Percentiles rank a stretch among this genome's conserved stretches.
Conservation (phyloP, 2,329 filamentous ascomycete genomes). For the Microascus cirrosus region DNA sequence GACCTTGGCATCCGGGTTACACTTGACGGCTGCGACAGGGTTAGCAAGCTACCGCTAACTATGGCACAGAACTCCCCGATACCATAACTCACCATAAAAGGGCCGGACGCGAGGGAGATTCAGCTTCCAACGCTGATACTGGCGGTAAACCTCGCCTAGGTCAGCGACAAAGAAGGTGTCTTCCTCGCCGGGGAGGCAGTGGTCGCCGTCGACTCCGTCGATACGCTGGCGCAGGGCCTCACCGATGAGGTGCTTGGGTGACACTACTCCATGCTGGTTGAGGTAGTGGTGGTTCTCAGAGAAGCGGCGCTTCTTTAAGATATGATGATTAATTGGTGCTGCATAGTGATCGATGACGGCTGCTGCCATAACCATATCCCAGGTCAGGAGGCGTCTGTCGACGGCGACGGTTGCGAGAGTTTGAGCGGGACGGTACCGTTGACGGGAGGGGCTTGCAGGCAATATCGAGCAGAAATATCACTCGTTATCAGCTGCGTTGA, state of each 20-base stretch:
- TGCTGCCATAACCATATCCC: slow-evolving; percentile 58
- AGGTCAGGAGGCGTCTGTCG: slow-evolving; percentile 10
- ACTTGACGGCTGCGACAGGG: slow-evolving; percentile 70
- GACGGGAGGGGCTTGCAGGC: background rate
- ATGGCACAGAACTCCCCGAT: background rate
- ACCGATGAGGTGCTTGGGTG: slow-evolving; percentile 71
- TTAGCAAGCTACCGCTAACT: background rate
- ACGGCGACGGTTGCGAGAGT: slow-evolving; percentile 2
- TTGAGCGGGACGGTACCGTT: slow-evolving; percentile 2
- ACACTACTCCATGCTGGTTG: slow-evolving; percentile 27
- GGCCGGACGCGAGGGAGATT: slow-evolving; percentile 87
- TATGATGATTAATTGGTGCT: slow-evolving; percentile 38
- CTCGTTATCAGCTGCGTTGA: background rate
- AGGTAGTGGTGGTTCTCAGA: slow-evolving; percentile 25
- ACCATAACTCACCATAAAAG: slow-evolving; percentile 67
- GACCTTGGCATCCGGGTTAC: slow-evolving; percentile 88
- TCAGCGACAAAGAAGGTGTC: slow-evolving; percentile 98
- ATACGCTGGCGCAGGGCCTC: slow-evolving; percentile 79
- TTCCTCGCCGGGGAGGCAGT: slow-evolving; percentile 85
- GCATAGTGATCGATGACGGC: slow-evolving; percentile 43
- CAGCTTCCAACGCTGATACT: slow-evolving; percentile 96
- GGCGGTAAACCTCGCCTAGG: slow-evolving; percentile 95
- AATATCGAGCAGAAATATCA: background rate
- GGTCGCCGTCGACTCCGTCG: slow-evolving; percentile 72
- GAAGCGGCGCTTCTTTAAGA: slow-evolving; percentile 31